Evolutionary conservation across 73 alveolate genomes (phyloP).

Genomic region (Paramecium primaurelia): DNA sequence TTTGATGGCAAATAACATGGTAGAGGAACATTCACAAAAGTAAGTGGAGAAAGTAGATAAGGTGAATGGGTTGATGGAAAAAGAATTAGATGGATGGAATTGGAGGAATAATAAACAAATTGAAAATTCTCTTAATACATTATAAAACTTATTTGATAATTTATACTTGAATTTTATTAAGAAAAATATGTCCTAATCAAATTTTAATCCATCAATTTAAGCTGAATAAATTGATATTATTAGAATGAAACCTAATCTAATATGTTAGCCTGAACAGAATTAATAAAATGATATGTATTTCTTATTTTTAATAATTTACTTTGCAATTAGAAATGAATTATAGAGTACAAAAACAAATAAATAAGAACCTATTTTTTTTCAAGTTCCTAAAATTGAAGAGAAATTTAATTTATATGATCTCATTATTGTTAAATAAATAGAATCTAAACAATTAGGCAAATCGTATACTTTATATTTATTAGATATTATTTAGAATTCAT

Average conservation of each 20-base stretch:
- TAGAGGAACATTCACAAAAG: constrained; percentile 59
- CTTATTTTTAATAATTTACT: neutral
- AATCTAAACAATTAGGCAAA: neutral
- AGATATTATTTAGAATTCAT: neutral
- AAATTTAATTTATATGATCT: neutral
- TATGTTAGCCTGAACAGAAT: neutral
- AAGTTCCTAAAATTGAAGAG: neutral
- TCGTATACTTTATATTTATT: neutral
- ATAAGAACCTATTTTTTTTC: neutral
- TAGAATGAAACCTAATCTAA: neutral
- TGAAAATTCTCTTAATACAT: neutral
- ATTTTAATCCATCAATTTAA: neutral
- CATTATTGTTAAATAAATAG: neutral
- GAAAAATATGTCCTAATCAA: neutral
- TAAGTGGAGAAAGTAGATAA: constrained; percentile 60
- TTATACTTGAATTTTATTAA: neutral
- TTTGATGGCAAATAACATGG: constrained; percentile 64
- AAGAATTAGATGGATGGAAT: constrained; percentile 61
- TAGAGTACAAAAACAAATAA: neutral
- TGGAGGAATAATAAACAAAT: neutral
- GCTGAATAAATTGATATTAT: neutral
- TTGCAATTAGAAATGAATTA: neutral
- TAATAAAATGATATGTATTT: neutral
- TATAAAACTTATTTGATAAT: neutral
- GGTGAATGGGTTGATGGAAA: constrained; percentile 70